phyloP scores from a whole-genome alignment of 202 grass and related monocot species.

The Panicum hallii region DNA sequence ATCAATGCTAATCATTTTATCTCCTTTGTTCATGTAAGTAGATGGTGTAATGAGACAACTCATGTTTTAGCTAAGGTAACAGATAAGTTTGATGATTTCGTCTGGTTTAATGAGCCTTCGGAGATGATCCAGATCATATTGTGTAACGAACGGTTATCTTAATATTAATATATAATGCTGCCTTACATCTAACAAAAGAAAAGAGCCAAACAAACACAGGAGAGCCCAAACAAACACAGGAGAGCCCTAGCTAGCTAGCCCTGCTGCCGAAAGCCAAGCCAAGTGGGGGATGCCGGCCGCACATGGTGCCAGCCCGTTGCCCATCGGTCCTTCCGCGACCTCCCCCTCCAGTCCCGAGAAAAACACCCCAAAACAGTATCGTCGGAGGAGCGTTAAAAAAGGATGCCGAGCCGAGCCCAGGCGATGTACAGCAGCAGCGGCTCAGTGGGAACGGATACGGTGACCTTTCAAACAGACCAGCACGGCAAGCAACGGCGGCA shows the following conservation, averaged over 20 bases:
- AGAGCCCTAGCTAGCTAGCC: not conserved
- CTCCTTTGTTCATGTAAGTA: no score
- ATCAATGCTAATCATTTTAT: no score
- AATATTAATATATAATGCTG: no score
- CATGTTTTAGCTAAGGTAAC: no score
- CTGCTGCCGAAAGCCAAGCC: not conserved
- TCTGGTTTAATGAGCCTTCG: no score
- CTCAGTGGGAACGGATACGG: not conserved
- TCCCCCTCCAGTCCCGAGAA: conserved; percentile 29
- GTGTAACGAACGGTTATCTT: no score
- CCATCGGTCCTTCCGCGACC: not conserved
- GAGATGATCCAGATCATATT: no score
- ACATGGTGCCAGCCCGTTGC: not conserved
- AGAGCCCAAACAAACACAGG: not conserved
- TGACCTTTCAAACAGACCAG: not conserved
- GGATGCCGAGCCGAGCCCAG: not conserved
- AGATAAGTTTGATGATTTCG: no score
- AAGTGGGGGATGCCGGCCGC: not conserved
- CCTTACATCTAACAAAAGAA: no score
- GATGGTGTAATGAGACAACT: no score
- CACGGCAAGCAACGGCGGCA: not conserved
- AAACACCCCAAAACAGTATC: conserved; percentile 54
- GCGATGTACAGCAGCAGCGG: not conserved
- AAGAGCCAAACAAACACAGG: no score
- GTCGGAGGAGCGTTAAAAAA: conserved; percentile 19